These are phyloP conservation scores for Cladosporium sp. DNA, from an alignment of 2,329 filamentous ascomycete genomes.

Conservation along the genomic window DNA sequence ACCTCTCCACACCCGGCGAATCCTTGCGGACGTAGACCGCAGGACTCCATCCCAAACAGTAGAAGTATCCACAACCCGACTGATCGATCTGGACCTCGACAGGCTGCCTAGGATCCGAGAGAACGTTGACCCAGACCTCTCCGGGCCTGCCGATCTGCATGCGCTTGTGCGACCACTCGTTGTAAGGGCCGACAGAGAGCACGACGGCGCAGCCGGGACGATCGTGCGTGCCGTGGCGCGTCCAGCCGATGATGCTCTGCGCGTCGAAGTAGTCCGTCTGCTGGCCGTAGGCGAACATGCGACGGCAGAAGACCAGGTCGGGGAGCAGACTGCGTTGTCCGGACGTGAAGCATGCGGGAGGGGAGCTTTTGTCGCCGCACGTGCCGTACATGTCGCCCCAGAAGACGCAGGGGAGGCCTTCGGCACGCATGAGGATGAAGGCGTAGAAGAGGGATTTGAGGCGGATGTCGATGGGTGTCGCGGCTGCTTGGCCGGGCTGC, in stretches of 20 bases:
- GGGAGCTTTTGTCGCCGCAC: constrained; percentile 46
- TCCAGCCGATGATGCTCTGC: constrained; percentile 59
- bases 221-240: constrained; percentile 47
- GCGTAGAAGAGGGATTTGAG: constrained; percentile 71
- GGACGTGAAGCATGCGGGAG: constrained; percentile 36
- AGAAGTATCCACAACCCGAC: constrained; percentile 57
- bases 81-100: constrained; percentile 56
- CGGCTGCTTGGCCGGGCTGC: constrained; percentile 58
- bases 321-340: constrained; percentile 40
- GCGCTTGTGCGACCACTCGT: constrained; percentile 36
- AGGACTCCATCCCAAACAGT: constrained; percentile 51
- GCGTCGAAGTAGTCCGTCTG: constrained; percentile 62
- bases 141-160: constrained; percentile 61
- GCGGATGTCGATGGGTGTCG: constrained; percentile 58
- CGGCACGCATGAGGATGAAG: constrained; percentile 62
- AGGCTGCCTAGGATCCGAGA: constrained; percentile 48
- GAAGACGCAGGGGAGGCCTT: constrained; percentile 65
- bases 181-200: constrained; percentile 25
- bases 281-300: constrained; percentile 62
- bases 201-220: constrained; percentile 30
- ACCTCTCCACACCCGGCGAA: constrained; percentile 48
- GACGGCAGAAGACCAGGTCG: constrained; percentile 57
- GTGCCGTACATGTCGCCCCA: constrained; percentile 68
- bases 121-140: constrained; percentile 61
- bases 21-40: constrained; percentile 59